phyloP scores from a whole-genome alignment of 345 rosid species.

The Eucalyptus rudis region DNA sequence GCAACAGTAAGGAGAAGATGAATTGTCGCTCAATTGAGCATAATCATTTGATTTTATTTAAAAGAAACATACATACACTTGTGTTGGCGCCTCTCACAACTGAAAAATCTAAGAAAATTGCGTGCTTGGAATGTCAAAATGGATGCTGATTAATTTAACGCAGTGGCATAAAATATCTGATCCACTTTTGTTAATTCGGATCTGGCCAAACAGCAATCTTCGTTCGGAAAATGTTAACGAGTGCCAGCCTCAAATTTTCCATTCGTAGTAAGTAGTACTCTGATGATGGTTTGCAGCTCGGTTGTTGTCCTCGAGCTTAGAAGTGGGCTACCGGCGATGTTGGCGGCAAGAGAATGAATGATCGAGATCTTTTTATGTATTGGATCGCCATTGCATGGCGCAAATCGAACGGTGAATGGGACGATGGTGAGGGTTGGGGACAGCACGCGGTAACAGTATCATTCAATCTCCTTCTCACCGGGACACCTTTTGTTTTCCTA shows the following conservation, averaged over 20 bases:
- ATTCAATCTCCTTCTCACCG: neutral
- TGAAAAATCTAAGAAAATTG: neutral
- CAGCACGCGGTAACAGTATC: neutral
- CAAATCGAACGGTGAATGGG: neutral
- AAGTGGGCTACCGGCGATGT: neutral
- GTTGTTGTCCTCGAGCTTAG: neutral
- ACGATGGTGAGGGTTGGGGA: neutral
- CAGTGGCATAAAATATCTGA: neutral
- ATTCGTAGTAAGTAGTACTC: neutral
- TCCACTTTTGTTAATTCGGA: neutral
- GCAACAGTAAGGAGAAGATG: neutral
- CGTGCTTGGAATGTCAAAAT: neutral
- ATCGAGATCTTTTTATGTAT: neutral
- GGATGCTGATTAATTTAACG: neutral
- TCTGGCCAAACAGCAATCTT: neutral
- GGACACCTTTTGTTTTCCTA: neutral
- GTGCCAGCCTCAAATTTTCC: neutral
- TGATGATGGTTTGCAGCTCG: neutral
- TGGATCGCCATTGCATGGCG: neutral
- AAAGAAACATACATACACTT: neutral
- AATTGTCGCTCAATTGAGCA: neutral
- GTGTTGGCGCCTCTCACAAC: neutral
- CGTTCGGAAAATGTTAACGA: neutral
- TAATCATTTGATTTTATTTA: neutral
- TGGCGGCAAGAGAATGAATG: neutral